Evolutionary conservation across 1,139 yeast species (phyloP), one percentile per base, ranked within the genome.

Genomic region (Wickerhamiella infanticola): DNA sequence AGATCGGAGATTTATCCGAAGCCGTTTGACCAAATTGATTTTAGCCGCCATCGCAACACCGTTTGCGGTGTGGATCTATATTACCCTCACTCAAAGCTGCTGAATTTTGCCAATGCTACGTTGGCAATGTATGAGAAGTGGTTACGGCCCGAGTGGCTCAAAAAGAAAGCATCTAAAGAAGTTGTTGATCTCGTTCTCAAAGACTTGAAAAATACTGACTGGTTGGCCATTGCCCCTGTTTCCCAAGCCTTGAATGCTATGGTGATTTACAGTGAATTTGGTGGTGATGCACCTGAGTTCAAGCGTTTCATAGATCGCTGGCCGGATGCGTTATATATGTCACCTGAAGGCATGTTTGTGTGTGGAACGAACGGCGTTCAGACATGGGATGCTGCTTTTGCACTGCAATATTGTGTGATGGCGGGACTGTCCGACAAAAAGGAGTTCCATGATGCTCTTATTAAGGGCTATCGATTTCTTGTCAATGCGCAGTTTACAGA

Each of bases 281-380:
- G 97, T 1, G 58, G 62, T 0, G 71, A 79, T 4, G 81, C 95
- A 0, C 66, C 66, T 3, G 73, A 72, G 24, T 86, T 84, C 61
- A 58, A 69, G 46, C 66, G 70, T 35, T 72, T 81, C 39, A 61
- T 73, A 44, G 70, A 67, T 29, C 68, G 94, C 51, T 76, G 84
- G 68, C 73, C 78, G 43, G 97, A 90, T 57, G 78, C 77, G 37
- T 58, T 85, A 47, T 88, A 83, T 63, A 81, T 81, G 64, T 93
- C 95, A 0, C 81, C 90, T 0, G 83, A 81, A 58, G 99, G 99
- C 3, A 73, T 90, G 79, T 77, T 90, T 3, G 81, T 84, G 47
- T 84, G 83, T 83, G 99, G 99, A 7, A 93, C 99, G 0, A 93
- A 93, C 62, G 99, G 99, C 29, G 86, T 85, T 0, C 99, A 93